Base-by-base conservation (phyloP, 441 rosid genomes). In the Populus hybrid region DNA sequence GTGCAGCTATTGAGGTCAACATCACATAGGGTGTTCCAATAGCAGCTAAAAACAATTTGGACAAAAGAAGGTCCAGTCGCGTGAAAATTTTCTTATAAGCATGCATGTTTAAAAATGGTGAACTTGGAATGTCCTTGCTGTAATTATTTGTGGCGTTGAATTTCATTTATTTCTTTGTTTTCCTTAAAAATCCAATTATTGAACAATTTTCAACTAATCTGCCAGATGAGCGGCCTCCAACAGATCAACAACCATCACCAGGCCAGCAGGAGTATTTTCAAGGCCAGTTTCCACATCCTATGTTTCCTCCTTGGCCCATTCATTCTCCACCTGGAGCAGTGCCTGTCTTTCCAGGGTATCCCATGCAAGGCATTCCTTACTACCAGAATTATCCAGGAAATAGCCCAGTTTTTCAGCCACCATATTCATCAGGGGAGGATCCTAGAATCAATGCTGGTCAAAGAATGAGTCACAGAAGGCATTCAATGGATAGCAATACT, bases 241-340 rank as follows among this genome's bases (percentile, higher is more conserved):
- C 75, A 72, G 87, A 90, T 88, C 94, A 86, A 69, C 91, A 84
- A 78, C 86, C 86, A 77, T 83, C 83, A 4, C 74, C 76, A 26
- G 89, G 82, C 28, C 82, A 77, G 64, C 90, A 83, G 76, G 97
- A 91, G 76, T 84, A 89, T 83, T 83, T 85, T 80, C 95, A 88
- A 79, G 93, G 90, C 71, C 98, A 90, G 77, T 91, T 87, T 87
- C 96, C 91, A 3, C 89, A 86, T 80, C 91, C 90, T 31, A 82
- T 93, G 88, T 93, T 86, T 76, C 87, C 97, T 72, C 88, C 89
- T 10, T 94, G 98, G 99, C 93, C 94, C 76, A 83, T 94, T 72
- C 97, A 96, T 81, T 91, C 99, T 69, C 98, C 96, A 38, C 92
- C 98, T 0, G 98, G 97, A 69, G 79, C 93, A 69, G 83, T 89